Evolutionary conservation across 768 basidiomycete species (phyloP).

Genomic region (Collybiopsis luxurians): DNA sequence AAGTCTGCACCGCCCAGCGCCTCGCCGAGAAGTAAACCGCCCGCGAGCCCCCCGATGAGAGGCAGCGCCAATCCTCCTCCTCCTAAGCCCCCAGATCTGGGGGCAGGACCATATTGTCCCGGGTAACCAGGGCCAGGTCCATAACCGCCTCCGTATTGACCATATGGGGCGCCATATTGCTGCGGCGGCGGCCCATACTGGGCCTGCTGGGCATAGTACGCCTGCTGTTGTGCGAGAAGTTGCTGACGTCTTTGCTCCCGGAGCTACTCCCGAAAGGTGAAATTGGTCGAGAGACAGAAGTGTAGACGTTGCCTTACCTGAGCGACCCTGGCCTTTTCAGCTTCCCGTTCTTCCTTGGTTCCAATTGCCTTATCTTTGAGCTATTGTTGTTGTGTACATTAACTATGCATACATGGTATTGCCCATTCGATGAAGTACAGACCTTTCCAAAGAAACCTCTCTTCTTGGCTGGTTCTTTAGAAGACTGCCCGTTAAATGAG

Average conservation of each 20-base stretch:
- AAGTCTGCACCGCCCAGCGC: conserved; percentile 40
- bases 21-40: conserved; percentile 35
- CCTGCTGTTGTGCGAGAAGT: conserved; percentile 10
- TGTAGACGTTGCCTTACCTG: conserved; percentile 19
- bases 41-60: conserved; percentile 44
- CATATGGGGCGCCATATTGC: conserved; percentile 25
- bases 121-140: conserved; percentile 11
- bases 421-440: background rate
- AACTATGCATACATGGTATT: background rate
- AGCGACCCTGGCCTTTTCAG: conserved; percentile 29
- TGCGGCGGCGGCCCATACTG: conserved; percentile 11
- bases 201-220: background rate
- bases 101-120: too few relatives aligned
- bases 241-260: conserved; percentile 32
- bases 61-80: conserved; percentile 35
- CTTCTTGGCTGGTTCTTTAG: conserved; percentile 26
- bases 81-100: conserved; percentile 10
- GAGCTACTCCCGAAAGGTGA: conserved; percentile 23
- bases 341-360: conserved; percentile 63
- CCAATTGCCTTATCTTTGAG: conserved; percentile 64
- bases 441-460: conserved; percentile 53
- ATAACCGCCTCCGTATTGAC: conserved; percentile 23
- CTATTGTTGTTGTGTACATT: background rate
- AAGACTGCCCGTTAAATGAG: conserved; percentile 20
- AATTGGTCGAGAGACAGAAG: background rate